These are phyloP conservation scores for Aspergillus spinulosporus DNA, from an alignment of 2,329 filamentous ascomycete species.

Conservation along the genomic window DNA sequence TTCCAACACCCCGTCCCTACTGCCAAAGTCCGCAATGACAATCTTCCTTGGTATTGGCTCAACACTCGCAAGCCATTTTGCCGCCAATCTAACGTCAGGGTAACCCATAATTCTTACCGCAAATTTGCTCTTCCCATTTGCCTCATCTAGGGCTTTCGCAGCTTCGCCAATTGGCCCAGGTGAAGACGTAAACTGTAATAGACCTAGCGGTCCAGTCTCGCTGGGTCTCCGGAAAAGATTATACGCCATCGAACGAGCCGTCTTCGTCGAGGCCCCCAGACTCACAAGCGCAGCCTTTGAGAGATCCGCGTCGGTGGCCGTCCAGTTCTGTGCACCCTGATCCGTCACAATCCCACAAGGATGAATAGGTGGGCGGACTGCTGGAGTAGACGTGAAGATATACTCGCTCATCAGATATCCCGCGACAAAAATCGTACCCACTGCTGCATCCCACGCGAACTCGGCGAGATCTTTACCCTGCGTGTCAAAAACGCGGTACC, in stretches of 20 bases:
- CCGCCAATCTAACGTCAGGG: too few species aligned
- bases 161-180: constrained; percentile 15
- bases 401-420: constrained; percentile 36
- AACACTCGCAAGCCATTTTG: constrained; percentile 14
- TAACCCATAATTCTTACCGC: too few species aligned
- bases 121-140: too few species aligned
- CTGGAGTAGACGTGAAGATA: constrained; percentile 33
- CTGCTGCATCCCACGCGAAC: constrained; percentile 28
- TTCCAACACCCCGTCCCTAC: constrained; percentile 9
- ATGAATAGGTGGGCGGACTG: constrained; percentile 15
- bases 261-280: constrained; percentile 35
- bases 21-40: constrained; percentile 23
- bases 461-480: constrained; percentile 23
- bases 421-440: constrained; percentile 25
- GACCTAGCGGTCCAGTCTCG: constrained; percentile 21
- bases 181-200: constrained; percentile 32
- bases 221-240: constrained; percentile 23
- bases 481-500: constrained; percentile 32
- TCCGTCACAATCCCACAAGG: constrained; percentile 9
- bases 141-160: neutral
- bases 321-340: constrained; percentile 25
- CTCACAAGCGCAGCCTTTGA: constrained; percentile 35
- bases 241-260: constrained; percentile 29
- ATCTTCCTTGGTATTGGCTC: constrained; percentile 17
- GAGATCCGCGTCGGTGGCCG: constrained; percentile 34